Evolutionary conservation across 108 stramenopile species (phyloP).

Genomic region (Aurantiochytrium sp.): DNA sequence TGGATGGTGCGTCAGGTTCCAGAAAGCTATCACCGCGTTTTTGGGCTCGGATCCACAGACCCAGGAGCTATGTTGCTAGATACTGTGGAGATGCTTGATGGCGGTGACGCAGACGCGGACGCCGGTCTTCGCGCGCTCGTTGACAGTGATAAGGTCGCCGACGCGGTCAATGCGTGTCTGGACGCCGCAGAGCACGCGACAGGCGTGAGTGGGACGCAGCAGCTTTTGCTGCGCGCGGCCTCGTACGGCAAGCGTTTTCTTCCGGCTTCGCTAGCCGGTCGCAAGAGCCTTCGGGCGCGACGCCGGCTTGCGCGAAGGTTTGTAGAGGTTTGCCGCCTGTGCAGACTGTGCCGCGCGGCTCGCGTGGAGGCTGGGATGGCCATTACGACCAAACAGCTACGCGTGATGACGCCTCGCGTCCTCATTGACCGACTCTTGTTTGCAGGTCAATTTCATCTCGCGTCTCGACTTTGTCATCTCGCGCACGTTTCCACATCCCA

Average conservation of each 20-base stretch:
- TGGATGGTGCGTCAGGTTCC: not conserved
- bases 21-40: not conserved
- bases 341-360: not conserved
- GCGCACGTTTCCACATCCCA: not conserved
- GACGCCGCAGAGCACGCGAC: constrained; percentile 9
- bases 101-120: not conserved
- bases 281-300: not conserved
- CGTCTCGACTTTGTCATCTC: not conserved
- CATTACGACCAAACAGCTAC: not conserved
- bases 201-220: not conserved
- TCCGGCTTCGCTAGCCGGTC: not conserved
- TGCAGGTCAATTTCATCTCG: not conserved
- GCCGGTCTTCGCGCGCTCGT: not conserved
- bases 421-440: not conserved
- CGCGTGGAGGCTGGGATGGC: not conserved
- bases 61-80: not conserved
- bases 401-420: not conserved
- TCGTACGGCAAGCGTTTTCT: constrained; percentile 7
- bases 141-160: not conserved
- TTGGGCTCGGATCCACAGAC: not conserved
- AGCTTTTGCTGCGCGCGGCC: not conserved
- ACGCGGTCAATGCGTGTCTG: not conserved
- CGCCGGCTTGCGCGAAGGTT: not conserved
- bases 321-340: not conserved
- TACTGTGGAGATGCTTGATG: not conserved